Evolutionary conservation across 1,284 basidiomycete genomes (phyloP), one percentile per base, ranked within the genome.

Genomic region (Polyporus tsugae): DNA sequence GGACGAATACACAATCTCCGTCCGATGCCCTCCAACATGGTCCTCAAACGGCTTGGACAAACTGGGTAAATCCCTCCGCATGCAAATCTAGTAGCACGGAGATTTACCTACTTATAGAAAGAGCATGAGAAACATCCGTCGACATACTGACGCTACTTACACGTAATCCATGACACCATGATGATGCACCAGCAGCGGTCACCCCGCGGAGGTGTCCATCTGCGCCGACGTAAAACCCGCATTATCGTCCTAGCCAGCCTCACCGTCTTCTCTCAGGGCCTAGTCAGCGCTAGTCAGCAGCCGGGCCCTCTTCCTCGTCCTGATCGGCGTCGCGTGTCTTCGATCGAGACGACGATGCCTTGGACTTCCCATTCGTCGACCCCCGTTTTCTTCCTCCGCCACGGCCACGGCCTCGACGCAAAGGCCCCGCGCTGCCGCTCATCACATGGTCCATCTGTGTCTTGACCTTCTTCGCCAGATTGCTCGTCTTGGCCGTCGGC

Each of bases 371-470:
- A 25, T 65, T 67, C 4, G 67, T 69, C 36, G 67, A 38, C 6
- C 67, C 69, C 19, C 67, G 69, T 60, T 73, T 73, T 60, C 60
- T 63, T 41, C 72, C 70, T 2, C 70, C 70, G 2, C 58, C 58
- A 9, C 58, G 36, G 2, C 58, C 58, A 46, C 72, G 72, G 10
- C 72, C 70, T 46, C 70, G 59, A 59, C 70, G 68, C 19, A 70
- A 66, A 5, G 66, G 60, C 6, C 66, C 72, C 29, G 69, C 62
- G 36, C 66, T 64, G 39, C 64, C 70, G 57, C 68, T 65, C 67
- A 73, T 71, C 42, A 71, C 70, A 66, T 70, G 70, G 33, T 69
- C 65, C 68, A 71, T 70, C 44, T 70, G 72, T 11, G 62, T 65
- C 55, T 71, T 60, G 19, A 68, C 72, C 70, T 71, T 73, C 62